These are phyloP conservation scores for Nannochloris sp. DNA, from an alignment of 139 green algal species.

Conservation along the genomic window DNA sequence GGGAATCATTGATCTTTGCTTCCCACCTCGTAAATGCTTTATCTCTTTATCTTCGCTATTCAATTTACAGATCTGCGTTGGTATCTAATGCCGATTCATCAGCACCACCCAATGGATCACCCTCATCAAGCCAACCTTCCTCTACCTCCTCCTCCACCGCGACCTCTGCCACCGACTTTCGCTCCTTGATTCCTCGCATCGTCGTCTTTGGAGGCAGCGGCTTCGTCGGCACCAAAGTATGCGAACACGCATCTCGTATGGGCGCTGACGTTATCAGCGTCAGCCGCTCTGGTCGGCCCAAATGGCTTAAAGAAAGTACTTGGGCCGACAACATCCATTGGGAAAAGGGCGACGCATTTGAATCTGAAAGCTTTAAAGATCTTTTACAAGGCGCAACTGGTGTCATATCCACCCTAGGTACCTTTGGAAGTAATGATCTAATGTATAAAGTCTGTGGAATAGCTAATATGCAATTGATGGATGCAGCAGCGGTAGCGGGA, in stretches of 20 bases:
- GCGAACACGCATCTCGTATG: conserved; percentile 52
- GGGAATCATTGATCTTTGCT: too few relatives aligned
- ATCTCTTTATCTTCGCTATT: not conserved
- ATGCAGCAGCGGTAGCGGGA: conserved; percentile 50
- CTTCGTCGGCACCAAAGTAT: conserved; percentile 80
- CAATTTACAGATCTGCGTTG: not conserved
- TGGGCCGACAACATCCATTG: not conserved
- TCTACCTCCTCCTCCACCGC: not conserved
- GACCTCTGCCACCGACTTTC: not conserved
- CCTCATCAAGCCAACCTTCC: not conserved
- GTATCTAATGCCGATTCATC: not conserved
- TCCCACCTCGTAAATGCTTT: too few relatives aligned
- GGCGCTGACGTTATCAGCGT: conserved; percentile 66
- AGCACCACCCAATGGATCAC: not conserved
- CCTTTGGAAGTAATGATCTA: conserved; percentile 69
- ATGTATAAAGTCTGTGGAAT: conserved; percentile 79
- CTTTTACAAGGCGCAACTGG: conserved; percentile 48
- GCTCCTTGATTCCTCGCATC: conserved; percentile 23
- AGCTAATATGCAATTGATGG: conserved; percentile 70
- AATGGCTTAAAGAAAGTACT: conserved; percentile 18
- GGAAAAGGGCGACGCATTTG: conserved; percentile 33
- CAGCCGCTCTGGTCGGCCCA: conserved; percentile 51
- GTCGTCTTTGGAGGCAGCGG: conserved; percentile 86
- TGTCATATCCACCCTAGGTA: conserved; percentile 71
- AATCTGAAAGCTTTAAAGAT: conserved; percentile 22